A percentile compares a stretch with the other conserved stretches of the same genome.
Conservation (phyloP, 768 basidiomycete genomes). For the Hebeloma cylindrosporum region DNA sequence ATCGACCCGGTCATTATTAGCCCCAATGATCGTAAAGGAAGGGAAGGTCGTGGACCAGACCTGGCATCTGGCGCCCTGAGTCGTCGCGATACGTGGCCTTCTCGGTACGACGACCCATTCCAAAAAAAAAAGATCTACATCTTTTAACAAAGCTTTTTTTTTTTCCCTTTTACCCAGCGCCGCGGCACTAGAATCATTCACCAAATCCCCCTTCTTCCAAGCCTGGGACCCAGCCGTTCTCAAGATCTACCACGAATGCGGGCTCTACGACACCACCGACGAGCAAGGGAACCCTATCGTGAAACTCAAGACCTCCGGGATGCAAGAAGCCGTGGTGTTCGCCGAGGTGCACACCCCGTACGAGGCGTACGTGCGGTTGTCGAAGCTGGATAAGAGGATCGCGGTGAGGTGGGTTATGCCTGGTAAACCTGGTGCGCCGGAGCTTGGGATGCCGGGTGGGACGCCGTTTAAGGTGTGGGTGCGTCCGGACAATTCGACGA, state of each 20-base stretch:
- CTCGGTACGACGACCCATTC: constrained; percentile 39
- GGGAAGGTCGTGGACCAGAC: constrained; percentile 7
- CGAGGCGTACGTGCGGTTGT: constrained; percentile 43
- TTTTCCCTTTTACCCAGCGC: constrained; percentile 39
- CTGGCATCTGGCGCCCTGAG: constrained; percentile 48
- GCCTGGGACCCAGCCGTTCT: constrained; percentile 70
- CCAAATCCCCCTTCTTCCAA: constrained; percentile 61
- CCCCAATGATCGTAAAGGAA: constrained; percentile 11
- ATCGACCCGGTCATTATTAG: constrained; percentile 74
- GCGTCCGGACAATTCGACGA: constrained; percentile 41
- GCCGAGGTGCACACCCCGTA: constrained; percentile 43
- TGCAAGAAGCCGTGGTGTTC: constrained; percentile 68
- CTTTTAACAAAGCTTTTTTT: neutral
- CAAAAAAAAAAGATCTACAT: too few species aligned
- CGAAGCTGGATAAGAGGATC: constrained; percentile 49
- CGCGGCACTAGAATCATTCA: constrained; percentile 54
- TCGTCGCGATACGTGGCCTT: constrained; percentile 64
- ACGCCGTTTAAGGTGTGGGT: constrained; percentile 43
- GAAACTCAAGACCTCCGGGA: constrained; percentile 61
- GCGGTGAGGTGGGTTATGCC: constrained; percentile 58
- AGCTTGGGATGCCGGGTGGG: constrained; percentile 39
- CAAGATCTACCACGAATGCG: constrained; percentile 59
- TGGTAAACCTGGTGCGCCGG: constrained; percentile 34
- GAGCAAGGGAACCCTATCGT: constrained; percentile 36
- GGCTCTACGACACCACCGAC: constrained; percentile 39